Percentiles rank a stretch among this genome's conserved stretches.
These are phyloP conservation scores for Beauveria pseudobassiana DNA, from an alignment of 2,329 filamentous ascomycete species.

Conservation along the genomic window DNA sequence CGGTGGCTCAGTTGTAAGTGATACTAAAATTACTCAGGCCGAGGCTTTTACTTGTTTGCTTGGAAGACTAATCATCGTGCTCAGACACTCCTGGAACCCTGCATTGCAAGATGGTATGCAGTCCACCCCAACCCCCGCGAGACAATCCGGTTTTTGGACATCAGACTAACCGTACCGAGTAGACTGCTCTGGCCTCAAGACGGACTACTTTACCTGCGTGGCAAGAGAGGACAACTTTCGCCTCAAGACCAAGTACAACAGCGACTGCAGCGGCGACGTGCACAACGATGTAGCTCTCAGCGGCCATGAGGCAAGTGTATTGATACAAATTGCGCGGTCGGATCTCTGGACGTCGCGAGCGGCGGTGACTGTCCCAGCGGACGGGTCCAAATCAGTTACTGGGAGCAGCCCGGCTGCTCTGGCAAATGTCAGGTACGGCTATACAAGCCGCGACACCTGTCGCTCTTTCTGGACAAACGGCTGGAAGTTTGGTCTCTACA, in stretches of 20 bases:
- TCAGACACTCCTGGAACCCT: background rate
- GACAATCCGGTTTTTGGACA: background rate
- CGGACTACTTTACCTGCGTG: conserved; percentile 11
- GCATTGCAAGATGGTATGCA: background rate
- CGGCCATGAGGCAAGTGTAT: background rate
- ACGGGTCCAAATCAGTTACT: background rate
- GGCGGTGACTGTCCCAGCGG: background rate
- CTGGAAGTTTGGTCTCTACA: background rate
- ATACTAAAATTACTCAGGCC: too few species aligned
- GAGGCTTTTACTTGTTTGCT: background rate
- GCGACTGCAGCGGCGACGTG: background rate
- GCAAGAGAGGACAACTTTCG: background rate
- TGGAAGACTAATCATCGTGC: background rate
- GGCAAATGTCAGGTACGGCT: background rate
- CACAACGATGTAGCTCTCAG: background rate
- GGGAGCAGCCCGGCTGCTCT: background rate
- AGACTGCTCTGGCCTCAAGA: conserved; percentile 11
- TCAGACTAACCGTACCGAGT: conserved; percentile 9
- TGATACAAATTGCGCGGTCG: background rate
- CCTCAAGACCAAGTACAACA: background rate
- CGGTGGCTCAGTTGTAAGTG: conserved; percentile 2
- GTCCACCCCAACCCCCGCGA: background rate
- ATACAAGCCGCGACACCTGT: background rate
- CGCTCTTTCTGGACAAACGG: background rate
- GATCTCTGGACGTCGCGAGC: background rate